Evolutionary conservation across 2,329 filamentous ascomycete genomes (phyloP).

Genomic region (Neofusicoccum laricinum): DNA sequence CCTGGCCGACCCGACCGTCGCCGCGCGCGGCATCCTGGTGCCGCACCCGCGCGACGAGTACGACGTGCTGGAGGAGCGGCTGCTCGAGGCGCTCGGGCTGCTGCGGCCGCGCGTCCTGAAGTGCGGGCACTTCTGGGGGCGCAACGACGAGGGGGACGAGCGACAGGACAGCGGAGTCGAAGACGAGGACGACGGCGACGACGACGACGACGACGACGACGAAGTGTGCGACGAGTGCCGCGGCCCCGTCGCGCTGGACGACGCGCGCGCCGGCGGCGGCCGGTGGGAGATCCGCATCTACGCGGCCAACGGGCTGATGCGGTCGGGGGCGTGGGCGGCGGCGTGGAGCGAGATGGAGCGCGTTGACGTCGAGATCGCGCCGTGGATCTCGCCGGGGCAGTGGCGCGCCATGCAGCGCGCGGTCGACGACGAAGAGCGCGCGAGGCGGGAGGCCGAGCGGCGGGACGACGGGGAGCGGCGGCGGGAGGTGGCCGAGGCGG

Average conservation of each 20-base stretch:
- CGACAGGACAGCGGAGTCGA: slow-evolving; percentile 25
- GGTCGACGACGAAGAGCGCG: slow-evolving; percentile 22
- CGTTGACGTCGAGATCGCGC: slow-evolving; percentile 89
- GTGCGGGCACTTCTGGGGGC: slow-evolving; percentile 68
- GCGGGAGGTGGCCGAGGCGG: background rate
- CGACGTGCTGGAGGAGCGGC: slow-evolving; percentile 72
- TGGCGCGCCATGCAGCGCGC: slow-evolving; percentile 57
- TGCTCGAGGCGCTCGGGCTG: slow-evolving; percentile 72
- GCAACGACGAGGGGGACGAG: slow-evolving; percentile 21
- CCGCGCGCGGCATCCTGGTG: slow-evolving; percentile 70
- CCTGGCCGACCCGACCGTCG: slow-evolving; percentile 65
- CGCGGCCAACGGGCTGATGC: slow-evolving; percentile 92
- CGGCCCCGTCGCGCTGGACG: background rate
- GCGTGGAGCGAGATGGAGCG: slow-evolving; percentile 98
- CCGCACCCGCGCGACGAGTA: slow-evolving; percentile 78
- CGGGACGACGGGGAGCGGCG: slow-evolving; percentile 23
- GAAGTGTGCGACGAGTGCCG: background rate
- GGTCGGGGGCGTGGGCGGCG: slow-evolving; percentile 84
- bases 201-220: background rate
- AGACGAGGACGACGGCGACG: too few relatives aligned
- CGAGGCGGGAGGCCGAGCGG: slow-evolving; percentile 32
- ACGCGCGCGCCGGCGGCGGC: slow-evolving; percentile 32
- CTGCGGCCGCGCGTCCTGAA: slow-evolving; percentile 68
- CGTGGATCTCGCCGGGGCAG: slow-evolving; percentile 61
- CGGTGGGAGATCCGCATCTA: slow-evolving; percentile 82